Base-by-base conservation (phyloP, 192 early-diverging fungal genomes). In the Entomortierella chlamydospora region DNA sequence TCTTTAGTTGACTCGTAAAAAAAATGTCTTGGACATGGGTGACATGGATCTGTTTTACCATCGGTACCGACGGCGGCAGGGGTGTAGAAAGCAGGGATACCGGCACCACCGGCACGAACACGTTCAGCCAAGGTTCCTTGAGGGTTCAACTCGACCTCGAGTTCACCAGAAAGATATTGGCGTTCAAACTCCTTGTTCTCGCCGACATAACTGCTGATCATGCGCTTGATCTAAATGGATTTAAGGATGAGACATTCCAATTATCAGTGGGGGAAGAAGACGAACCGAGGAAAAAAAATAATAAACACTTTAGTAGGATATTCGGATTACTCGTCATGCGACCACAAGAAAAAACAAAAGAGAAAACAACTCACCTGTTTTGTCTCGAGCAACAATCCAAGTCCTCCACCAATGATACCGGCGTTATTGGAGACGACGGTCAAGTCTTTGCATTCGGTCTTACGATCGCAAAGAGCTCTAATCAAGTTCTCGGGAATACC, bases 121-220 rank as follows among this genome's bases (percentile, higher is more conserved):
- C 90, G 84, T 83, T 94, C 93, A 2, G 93, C 91, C 26, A 94
- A 71, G 0, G 93, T 92, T 15, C 93, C 91, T 81, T 94, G 93
- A 4, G 93, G 93, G 25, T 88, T 85, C 29, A 94, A 83, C 81
- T 92, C 90, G 28, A 93, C 93, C 60, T 94, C 93, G 22, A 93
- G 85, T 64, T 94, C 93, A n/a, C 93, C 93, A 57, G 84, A 82
- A 23, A 94, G 84, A 54, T 94, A 94, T 72, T 94, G 93, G 31
- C 91, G 83, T 53, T 90, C 90, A 83, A 94, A 94, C 72, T 94
- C 93, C 58, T 89, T 86, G 85, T 94, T 94, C 63, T 94, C 91
- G 47, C 91, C 93, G 13, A 93, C 91, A 64, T 94, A 94, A 65
- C 85, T 87, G 20, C 85, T 88, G 45, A 94, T 86, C 91, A 94